Evolutionary conservation across 257 asterid genomes (phyloP).

Genomic region (Solanum chmielewskii): DNA sequence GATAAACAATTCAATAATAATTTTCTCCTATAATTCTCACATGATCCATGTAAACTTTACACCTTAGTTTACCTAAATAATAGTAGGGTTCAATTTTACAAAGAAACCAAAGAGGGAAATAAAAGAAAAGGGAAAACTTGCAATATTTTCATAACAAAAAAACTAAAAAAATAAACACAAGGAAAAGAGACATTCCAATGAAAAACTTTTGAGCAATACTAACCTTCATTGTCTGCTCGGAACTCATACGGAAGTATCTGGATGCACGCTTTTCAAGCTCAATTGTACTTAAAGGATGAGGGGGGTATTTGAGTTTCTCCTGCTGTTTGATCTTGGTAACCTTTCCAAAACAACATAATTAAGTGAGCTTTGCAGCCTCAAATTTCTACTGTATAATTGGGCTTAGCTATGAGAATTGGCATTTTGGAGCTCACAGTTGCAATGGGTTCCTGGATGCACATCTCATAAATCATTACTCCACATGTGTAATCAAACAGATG

Average conservation of each 20-base stretch:
- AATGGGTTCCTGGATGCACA: conserved; percentile 77
- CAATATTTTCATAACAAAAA: not conserved
- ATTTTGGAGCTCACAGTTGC: conserved; percentile 67
- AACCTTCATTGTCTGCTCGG: conserved; percentile 96
- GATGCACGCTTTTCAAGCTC: conserved; percentile 99
- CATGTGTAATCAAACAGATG: conserved; percentile 92
- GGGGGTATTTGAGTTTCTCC: conserved; percentile 83
- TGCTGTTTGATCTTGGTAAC: conserved; percentile 67
- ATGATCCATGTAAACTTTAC: not conserved
- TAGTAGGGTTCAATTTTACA: not conserved
- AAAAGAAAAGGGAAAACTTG: not conserved
- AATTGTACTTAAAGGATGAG: conserved; percentile 86
- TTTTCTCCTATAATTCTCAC: not conserved
- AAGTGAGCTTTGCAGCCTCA: conserved; percentile 7
- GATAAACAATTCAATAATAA: not conserved
- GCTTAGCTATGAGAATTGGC: not conserved
- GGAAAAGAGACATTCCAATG: not conserved
- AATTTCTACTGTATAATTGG: not conserved
- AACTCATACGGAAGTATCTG: conserved; percentile 87
- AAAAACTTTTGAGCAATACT: conserved; percentile 8
- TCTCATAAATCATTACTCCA: conserved; percentile 72
- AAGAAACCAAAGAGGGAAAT: not conserved
- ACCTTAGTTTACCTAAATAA: not conserved
- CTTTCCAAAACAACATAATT: conserved; percentile 22
- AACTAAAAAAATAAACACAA: not conserved